Evolutionary conservation across 225 moss, liverwort and hornwort genomes (phyloP), one percentile per base, ranked within the genome.

Genomic region (Neckera pumila): DNA sequence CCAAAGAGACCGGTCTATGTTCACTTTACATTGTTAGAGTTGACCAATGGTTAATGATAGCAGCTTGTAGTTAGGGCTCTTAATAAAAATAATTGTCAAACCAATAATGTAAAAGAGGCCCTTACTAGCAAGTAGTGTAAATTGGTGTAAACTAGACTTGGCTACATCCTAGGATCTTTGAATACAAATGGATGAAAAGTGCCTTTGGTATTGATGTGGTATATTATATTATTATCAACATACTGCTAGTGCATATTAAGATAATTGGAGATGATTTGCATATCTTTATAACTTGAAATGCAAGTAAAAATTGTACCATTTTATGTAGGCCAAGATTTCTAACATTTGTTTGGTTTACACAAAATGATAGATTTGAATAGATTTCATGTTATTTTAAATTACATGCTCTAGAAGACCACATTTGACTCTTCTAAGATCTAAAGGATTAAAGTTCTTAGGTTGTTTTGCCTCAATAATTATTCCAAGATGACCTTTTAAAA

Each of bases 391-490:
- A 33, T 49, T 51, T 12, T 2, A n/a, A 21, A 13, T 1, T 76
- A 8, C 5, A 34, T 76, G 3, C 4, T 51, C 1, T 33, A 3
- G 1, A 51, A 51, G 33, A 47, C 47, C 5, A 49, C 8, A 21
- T 34, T 34, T 51, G 20, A 8, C 8, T 34, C 10, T 0, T 75
- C 0, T 9, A 0, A 0, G 0, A 34, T 51, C 2, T 34, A 51
- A 0, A 51, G 0, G 7, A 51, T n/a, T n/a, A n/a, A n/a, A n/a
- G n/a, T n/a, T n/a, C n/a, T n/a, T n/a, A n/a, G n/a, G n/a, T n/a
- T n/a, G n/a, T n/a, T n/a, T n/a, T n/a, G n/a, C n/a, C n/a, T n/a
- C 12, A 21, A 21, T 33, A 51, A 33, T 20, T 33, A 75, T 31
- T 0, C 8, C 4, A 49, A 74, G 3, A 17, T 0, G 0, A 7